A percentile compares a stretch with the other conserved stretches of the same genome.
Conservation (phyloP, 257 asterid genomes). For the Nicotiana otophora region DNA sequence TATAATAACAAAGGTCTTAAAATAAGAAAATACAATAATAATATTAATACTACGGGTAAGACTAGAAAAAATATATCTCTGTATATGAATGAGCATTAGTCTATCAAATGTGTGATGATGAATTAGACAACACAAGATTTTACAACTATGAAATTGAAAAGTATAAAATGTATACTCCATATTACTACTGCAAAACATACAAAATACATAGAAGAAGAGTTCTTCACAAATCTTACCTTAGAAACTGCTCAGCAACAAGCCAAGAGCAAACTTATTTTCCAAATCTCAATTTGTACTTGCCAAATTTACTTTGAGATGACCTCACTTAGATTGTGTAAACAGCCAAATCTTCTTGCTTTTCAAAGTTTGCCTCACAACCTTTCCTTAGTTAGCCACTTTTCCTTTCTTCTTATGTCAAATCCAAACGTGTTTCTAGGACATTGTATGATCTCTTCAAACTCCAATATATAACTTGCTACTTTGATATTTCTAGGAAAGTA, state of each 20-base stretch:
- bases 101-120: background rate
- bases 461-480: slow-evolving; percentile 2
- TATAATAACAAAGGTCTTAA: too few species aligned
- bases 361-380: background rate
- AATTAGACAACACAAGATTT: background rate
- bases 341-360: background rate
- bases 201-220: background rate
- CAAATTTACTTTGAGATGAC: background rate
- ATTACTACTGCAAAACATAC: background rate
- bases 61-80: too few species aligned
- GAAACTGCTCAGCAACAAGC: background rate
- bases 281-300: background rate
- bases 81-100: too few species aligned
- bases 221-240: background rate
- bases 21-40: too few species aligned
- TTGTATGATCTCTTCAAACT: background rate
- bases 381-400: background rate
- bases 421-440: background rate
- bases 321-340: background rate
- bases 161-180: too few species aligned
- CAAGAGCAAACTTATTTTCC: background rate
- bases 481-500: slow-evolving; percentile 7
- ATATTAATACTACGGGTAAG: too few species aligned
- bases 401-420: background rate
- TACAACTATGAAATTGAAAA: background rate